Conservation (phyloP, 148 eudicot species). For the Silene latifolia region DNA sequence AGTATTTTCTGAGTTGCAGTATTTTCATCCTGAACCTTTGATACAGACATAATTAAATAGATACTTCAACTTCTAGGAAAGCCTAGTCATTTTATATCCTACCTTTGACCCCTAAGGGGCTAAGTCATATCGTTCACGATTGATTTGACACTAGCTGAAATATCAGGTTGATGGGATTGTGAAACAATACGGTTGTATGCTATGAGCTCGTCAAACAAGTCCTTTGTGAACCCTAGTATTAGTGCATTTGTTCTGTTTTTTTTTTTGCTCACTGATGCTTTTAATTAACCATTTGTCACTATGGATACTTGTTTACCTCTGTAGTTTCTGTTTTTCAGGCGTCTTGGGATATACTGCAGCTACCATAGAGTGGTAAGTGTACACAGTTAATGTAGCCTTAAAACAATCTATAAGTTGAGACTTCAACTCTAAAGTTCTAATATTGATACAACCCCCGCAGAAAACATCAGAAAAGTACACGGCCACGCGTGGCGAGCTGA, state of each 20-base stretch:
- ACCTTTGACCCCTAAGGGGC: neutral
- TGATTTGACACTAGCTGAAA: neutral
- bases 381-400: neutral
- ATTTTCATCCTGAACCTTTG: neutral
- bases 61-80: no score
- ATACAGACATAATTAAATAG: neutral
- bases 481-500: constrained; percentile 64
- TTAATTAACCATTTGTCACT: neutral
- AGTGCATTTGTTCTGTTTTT: neutral
- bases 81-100: neutral
- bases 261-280: neutral
- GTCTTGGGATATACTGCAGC: constrained; percentile 69
- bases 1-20: neutral
- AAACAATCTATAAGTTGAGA: neutral
- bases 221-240: neutral
- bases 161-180: neutral
- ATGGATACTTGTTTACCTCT: constrained; percentile 12
- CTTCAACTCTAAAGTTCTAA: neutral
- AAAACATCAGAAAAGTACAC: constrained; percentile 67
- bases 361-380: constrained; percentile 68
- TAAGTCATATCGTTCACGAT: neutral
- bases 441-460: constrained; percentile 30
- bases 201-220: neutral
- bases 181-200: neutral
- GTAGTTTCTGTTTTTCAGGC: constrained; percentile 43